Base-by-base conservation (phyloP, 495 filamentous ascomycete species). In the Rusavskia elegans region DNA sequence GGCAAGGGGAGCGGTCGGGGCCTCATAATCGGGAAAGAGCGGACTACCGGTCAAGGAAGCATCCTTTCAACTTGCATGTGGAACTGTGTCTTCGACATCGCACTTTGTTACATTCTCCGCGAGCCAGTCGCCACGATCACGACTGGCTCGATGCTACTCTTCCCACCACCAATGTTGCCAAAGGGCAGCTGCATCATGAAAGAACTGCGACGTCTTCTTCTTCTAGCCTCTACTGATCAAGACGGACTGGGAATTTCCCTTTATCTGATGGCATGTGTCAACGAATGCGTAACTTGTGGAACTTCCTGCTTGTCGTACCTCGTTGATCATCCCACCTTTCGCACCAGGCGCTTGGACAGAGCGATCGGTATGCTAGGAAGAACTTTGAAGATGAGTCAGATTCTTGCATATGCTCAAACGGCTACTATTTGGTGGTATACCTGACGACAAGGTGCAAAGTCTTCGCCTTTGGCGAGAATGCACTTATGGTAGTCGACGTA, bases 401-500 rank as follows among this genome's bases (percentile, higher is more conserved):
- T 51, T 21, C 55, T 25, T 30, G 9, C 4, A 27, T 9, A 5
- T 16, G n/a, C 14, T 20, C 13, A 13, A 21, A 29, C 41, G 9
- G n/a, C 41, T 8, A 8, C 13, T n/a, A 10, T 48, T 9, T 49
- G 27, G 17, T 38, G 30, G 20, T 36, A 27, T 29, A 45, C 89
- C 79, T 98, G 93, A 65, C 82, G 84, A 84, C 93, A 99, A 48
- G 93, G 93, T 56, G 84, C 80, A 69, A 97, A 99, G 66, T 97
- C 93, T 74, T 99, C 93, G 68, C 93, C 93, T 80, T 97, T 97
- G 68, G 89, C 90, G 66, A 84, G 72, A 68, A 94, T 84, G 74
- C 93, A 99, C 79, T 97, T 99, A 81, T 99, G 82, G 79, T 99
- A 97, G 72, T 99, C 93, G 76, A 99, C 93, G 72, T 99, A 99